Conservation (phyloP, 73 alveolate genomes). For the Paramecium octaurelia region DNA sequence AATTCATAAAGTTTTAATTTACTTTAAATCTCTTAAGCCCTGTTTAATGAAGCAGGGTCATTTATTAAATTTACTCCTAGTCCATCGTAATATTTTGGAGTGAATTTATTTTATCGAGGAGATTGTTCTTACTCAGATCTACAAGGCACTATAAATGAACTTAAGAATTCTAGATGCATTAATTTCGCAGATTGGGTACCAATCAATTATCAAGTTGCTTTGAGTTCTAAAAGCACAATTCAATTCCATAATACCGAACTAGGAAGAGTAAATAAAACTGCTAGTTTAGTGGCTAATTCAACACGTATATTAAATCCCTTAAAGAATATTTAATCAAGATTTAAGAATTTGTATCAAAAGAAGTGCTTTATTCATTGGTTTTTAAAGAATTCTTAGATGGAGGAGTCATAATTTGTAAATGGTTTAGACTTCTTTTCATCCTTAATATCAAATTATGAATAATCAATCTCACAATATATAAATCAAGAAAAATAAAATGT, state of each 20-base stretch:
- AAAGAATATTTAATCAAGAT: background rate
- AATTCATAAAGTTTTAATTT: background rate
- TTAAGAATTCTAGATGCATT: background rate
- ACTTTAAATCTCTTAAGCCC: background rate
- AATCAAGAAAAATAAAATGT: background rate
- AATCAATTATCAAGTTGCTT: background rate
- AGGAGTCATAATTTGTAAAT: background rate
- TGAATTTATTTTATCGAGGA: background rate
- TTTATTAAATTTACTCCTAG: background rate
- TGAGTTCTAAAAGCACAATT: background rate
- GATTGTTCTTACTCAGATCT: background rate
- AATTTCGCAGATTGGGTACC: conserved; percentile 1
- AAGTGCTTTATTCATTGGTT: background rate
- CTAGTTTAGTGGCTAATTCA: background rate
- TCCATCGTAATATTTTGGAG: background rate
- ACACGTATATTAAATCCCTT: background rate
- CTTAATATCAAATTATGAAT: background rate
- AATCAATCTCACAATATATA: background rate
- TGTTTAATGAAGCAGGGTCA: background rate
- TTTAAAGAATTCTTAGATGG: background rate
- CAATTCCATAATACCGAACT: background rate
- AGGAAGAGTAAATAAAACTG: background rate
- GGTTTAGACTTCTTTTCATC: background rate
- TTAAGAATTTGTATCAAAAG: background rate
- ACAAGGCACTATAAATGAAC: background rate